phyloP scores from a whole-genome alignment of 1,284 basidiomycete genomes.

The Vanrija pseudolonga region DNA sequence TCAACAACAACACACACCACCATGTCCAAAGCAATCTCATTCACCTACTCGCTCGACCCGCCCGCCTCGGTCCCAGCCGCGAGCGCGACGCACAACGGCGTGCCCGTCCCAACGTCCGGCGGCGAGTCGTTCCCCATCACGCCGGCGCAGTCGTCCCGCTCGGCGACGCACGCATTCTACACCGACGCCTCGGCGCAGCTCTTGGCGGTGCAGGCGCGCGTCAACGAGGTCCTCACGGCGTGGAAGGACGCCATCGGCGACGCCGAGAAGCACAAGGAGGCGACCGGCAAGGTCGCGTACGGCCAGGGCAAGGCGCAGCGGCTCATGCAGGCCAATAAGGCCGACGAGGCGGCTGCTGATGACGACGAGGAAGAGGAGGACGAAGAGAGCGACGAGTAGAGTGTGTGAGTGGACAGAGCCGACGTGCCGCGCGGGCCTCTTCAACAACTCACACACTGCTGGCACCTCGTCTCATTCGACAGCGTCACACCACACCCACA shows the following conservation, averaged over 20 bases:
- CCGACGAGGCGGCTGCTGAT: constrained; percentile 4
- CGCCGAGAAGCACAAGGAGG: constrained; percentile 32
- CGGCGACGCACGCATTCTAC: constrained; percentile 24
- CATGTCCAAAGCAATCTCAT: constrained; percentile 9
- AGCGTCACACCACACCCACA: not conserved
- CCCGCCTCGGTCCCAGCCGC: constrained; percentile 13
- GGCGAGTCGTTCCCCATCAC: constrained; percentile 1
- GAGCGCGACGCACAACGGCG: constrained; percentile 2
- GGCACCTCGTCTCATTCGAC: not conserved
- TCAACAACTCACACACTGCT: not conserved
- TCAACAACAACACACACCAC: not conserved
- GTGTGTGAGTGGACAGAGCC: not conserved
- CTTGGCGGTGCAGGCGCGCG: constrained; percentile 17
- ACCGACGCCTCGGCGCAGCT: constrained; percentile 16
- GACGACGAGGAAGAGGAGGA: constrained; percentile 8
- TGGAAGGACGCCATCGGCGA: constrained; percentile 42
- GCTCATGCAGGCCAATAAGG: constrained; percentile 25
- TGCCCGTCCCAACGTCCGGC: constrained; percentile 9
- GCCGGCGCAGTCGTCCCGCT: constrained; percentile 1
- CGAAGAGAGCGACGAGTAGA: constrained; percentile 1
- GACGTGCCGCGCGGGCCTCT: not conserved
- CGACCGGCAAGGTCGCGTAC: constrained; percentile 20
- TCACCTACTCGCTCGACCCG: constrained; percentile 21
- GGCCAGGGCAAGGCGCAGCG: constrained; percentile 30
- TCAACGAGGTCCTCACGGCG: constrained; percentile 27